phyloP scores from a whole-genome alignment of 164 flowering plant species.

The Vitis cinerea region DNA sequence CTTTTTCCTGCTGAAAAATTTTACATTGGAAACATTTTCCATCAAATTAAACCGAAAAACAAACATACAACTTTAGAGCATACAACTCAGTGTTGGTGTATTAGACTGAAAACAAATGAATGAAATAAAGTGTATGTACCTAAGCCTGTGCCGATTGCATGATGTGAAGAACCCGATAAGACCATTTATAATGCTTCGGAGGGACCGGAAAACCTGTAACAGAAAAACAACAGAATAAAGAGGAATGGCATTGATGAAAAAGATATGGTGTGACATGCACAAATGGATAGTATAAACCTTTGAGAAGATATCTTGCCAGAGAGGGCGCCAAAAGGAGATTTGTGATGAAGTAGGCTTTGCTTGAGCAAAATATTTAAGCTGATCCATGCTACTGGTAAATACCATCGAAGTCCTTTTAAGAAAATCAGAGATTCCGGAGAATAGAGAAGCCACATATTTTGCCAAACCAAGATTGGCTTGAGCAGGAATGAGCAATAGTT shows the following conservation, averaged over 20 bases:
- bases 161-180: conserved; percentile 13
- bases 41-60: no score
- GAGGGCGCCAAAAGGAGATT: conserved; percentile 16
- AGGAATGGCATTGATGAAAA: background rate
- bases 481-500: conserved; percentile 24
- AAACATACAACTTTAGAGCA: background rate
- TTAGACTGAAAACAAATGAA: background rate
- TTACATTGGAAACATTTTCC: no score
- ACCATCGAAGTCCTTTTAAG: background rate
- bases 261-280: background rate
- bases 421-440: conserved; percentile 10
- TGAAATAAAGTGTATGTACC: background rate
- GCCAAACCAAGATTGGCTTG: conserved; percentile 18
- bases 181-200: conserved; percentile 12
- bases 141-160: conserved; percentile 13
- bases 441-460: conserved; percentile 18
- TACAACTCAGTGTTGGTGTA: background rate
- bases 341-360: conserved; percentile 6
- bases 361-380: conserved; percentile 5
- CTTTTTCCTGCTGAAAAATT: no score
- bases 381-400: background rate
- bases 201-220: conserved; percentile 11
- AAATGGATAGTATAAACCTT: conserved; percentile 3
- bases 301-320: conserved; percentile 12
- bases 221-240: background rate